Percentiles rank a stretch among this genome's conserved stretches.
Conservation (phyloP, 2,329 filamentous ascomycete genomes). For the Orbilia brochopaga region DNA sequence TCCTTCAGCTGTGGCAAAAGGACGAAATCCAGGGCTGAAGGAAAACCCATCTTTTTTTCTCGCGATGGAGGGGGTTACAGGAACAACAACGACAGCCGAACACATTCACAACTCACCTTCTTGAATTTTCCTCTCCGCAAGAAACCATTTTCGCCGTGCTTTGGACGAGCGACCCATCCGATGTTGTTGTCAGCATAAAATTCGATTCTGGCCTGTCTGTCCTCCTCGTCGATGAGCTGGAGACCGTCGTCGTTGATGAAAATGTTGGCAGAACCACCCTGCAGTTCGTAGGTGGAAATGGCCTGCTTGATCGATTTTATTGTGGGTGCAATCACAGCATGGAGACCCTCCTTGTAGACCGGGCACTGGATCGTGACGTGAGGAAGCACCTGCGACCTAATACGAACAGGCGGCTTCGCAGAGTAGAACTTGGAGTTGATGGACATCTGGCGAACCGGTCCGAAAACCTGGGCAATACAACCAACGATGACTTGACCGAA, state of each 20-base stretch:
- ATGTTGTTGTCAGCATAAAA: conserved; percentile 74
- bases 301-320: conserved; percentile 78
- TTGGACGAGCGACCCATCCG: conserved; percentile 71
- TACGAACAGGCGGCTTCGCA: conserved; percentile 69
- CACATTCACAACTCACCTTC: conserved; percentile 56
- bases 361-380: conserved; percentile 79
- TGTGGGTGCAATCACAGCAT: conserved; percentile 75
- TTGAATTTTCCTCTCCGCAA: conserved; percentile 67
- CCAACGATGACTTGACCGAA: conserved; percentile 80
- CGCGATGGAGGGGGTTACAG: too few species aligned
- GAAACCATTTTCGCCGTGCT: conserved; percentile 69
- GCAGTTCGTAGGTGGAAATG: conserved; percentile 76
- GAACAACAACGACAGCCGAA: too few species aligned
- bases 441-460: conserved; percentile 74
- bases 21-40: neutral
- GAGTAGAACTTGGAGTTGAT: conserved; percentile 84
- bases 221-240: conserved; percentile 69
- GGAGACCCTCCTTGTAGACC: conserved; percentile 83
- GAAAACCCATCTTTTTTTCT: neutral
- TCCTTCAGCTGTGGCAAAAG: neutral
- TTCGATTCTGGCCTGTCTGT: conserved; percentile 68
- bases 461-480: conserved; percentile 75
- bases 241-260: conserved; percentile 78
- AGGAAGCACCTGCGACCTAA: conserved; percentile 63
- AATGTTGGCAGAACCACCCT: conserved; percentile 78